Evolutionary conservation across 345 rosid species (phyloP), one percentile per base, ranked within the genome.

Genomic region (Brassica incana): DNA sequence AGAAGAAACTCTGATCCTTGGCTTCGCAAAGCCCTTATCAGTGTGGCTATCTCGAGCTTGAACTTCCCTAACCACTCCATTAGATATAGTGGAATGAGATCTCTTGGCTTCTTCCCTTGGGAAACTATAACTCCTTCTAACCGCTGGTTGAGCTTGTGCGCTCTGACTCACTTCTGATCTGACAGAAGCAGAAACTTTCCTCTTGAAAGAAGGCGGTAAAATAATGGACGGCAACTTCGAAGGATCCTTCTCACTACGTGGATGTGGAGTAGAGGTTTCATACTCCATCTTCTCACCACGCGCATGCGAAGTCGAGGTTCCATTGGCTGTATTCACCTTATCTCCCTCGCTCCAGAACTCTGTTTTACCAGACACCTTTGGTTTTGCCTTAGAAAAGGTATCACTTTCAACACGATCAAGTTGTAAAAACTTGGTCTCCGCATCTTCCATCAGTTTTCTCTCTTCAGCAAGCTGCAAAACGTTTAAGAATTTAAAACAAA

Each of bases 151-250:
- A 9, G 11, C 12, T 40, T 65, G 65, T 20, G 59, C 61, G 72
- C 43, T 75, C 80, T 56, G 72, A 54, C 8, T 75, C 52, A 64
- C 69, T 54, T 75, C 73, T 18, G 68, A 10, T 70, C 69, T 76
- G 10, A 33, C 69, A 15, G 73, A 11, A 58, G 65, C 59, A 71
- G 45, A 11, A 71, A 69, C 65, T 81, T 65, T 81, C 27, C 83
- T 69, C 56, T 76, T 81, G 73, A 81, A 76, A 36, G 74, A 59
- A 76, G 83, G 83, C 0, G 83, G 83, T 61, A 81, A 71, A 16
- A 81, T 76, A 27, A 81, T 81, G 30, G 77, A 15, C 36, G 83
- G 83, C 8, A 16, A 2, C 61, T 71, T 81, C 71, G 2, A 33
- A 0, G 75, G 4, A 0, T 35, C 45, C 67, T 3, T 40, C 77